phyloP scores from a whole-genome alignment of 345 rosid genomes.

The Populus alba region DNA sequence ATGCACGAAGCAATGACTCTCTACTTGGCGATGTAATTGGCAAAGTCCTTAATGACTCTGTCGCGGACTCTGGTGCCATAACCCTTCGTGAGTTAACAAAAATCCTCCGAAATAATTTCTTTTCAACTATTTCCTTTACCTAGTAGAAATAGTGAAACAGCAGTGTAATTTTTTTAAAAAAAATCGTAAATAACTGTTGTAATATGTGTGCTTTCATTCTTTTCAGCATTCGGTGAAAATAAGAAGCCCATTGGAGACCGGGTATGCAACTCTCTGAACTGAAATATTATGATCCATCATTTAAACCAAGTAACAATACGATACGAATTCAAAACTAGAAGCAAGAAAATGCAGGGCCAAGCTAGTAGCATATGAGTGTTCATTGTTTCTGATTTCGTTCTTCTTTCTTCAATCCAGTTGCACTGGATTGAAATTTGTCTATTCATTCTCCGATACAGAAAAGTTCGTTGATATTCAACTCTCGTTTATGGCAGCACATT shows the following conservation, averaged over 20 bases:
- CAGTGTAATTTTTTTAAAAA: background rate
- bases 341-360: background rate
- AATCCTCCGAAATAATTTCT: background rate
- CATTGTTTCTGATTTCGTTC: background rate
- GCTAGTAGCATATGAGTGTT: background rate
- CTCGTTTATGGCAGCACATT: background rate
- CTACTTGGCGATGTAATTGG: slow-evolving; percentile 28
- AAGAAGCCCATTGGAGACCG: slow-evolving; percentile 60
- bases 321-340: background rate
- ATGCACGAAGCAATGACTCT: slow-evolving; percentile 41
- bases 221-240: slow-evolving; percentile 56
- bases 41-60: slow-evolving; percentile 52
- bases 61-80: slow-evolving; percentile 74
- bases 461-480: background rate
- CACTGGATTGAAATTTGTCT: background rate
- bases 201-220: slow-evolving; percentile 1
- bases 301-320: background rate
- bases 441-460: background rate
- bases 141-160: background rate
- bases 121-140: background rate
- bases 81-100: slow-evolving; percentile 59
- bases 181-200: background rate
- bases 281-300: background rate
- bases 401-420: background rate
- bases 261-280: slow-evolving; percentile 42